A percentile compares a stretch with the other conserved stretches of the same genome.
Evolutionary conservation across 805 yeast genomes (phyloP).

Genomic region (Yarrowia divulgata): DNA sequence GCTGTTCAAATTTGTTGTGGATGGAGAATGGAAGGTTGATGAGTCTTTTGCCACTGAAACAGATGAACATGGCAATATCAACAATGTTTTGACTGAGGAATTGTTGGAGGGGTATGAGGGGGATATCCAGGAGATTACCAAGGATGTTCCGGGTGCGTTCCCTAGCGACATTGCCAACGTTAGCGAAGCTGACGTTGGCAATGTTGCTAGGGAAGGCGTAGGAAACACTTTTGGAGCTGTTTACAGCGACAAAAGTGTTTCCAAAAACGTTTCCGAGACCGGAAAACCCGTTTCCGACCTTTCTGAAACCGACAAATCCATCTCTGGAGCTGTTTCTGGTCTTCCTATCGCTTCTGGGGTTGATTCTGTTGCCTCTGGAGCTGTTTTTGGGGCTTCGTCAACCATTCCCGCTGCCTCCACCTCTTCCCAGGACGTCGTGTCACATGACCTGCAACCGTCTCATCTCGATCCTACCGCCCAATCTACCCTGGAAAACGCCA

Average conservation of each 20-base stretch:
- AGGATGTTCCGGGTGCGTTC: constrained; percentile 35
- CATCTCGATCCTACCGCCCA: background rate
- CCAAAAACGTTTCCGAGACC: too few species aligned
- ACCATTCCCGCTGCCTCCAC: constrained; percentile 10
- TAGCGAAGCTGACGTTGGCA: too few species aligned
- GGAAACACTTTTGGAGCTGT: too few species aligned
- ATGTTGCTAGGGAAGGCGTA: too few species aligned
- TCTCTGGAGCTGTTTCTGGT: too few species aligned
- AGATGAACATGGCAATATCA: constrained; percentile 43
- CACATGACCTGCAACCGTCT: constrained; percentile 25
- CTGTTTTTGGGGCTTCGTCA: too few species aligned
- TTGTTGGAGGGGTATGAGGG: constrained; percentile 20
- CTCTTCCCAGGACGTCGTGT: background rate
- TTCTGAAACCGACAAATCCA: too few species aligned
- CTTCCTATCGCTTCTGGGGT: too few species aligned
- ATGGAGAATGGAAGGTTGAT: constrained; percentile 63
- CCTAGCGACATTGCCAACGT: too few species aligned
- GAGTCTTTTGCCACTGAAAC: constrained; percentile 46
- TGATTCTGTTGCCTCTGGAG: too few species aligned
- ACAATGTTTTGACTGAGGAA: constrained; percentile 29
- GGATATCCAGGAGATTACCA: constrained; percentile 26
- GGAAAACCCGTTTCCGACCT: too few species aligned
- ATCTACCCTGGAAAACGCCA: constrained; percentile 1
- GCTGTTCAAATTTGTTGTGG: constrained; percentile 64
- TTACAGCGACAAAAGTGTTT: too few species aligned